Conservation (phyloP, 495 filamentous ascomycete genomes). For the Aspergillus kassunensis region DNA sequence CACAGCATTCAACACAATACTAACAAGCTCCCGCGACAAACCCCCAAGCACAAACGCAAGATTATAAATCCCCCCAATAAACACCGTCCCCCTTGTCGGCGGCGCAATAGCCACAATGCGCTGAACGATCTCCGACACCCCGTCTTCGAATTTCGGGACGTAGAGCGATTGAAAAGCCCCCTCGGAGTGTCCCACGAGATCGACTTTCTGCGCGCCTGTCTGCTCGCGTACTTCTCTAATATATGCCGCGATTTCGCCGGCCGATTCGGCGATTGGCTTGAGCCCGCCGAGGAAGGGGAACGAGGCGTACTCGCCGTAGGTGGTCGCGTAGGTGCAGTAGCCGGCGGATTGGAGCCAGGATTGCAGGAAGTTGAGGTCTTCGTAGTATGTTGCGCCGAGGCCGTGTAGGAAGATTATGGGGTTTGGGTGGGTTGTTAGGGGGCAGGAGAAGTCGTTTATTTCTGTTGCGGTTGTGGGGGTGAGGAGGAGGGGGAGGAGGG, state of each 20-base stretch:
- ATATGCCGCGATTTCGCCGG: constrained; percentile 47
- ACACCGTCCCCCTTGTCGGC: constrained; percentile 47
- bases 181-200: constrained; percentile 54
- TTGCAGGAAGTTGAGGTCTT: constrained; percentile 51
- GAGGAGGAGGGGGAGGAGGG: constrained; percentile 10
- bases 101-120: constrained; percentile 47
- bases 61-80: constrained; percentile 44
- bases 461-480: constrained; percentile 13
- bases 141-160: constrained; percentile 47
- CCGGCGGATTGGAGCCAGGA: constrained; percentile 45
- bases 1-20: constrained; percentile 30
- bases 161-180: constrained; percentile 50
- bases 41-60: constrained; percentile 42
- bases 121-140: constrained; percentile 40
- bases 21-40: constrained; percentile 28
- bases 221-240: constrained; percentile 37
- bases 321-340: constrained; percentile 50
- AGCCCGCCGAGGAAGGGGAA: constrained; percentile 48
- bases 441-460: constrained; percentile 42
- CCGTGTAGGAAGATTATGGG: constrained; percentile 52
- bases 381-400: constrained; percentile 47
- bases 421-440: constrained; percentile 34
- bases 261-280: constrained; percentile 40
- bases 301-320: constrained; percentile 47
- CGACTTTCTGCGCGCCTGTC: constrained; percentile 43